Percentiles rank a stretch among this genome's conserved stretches.
These are phyloP conservation scores for Xylaria sp. DNA, from an alignment of 2,329 filamentous ascomycete species.

Conservation along the genomic window DNA sequence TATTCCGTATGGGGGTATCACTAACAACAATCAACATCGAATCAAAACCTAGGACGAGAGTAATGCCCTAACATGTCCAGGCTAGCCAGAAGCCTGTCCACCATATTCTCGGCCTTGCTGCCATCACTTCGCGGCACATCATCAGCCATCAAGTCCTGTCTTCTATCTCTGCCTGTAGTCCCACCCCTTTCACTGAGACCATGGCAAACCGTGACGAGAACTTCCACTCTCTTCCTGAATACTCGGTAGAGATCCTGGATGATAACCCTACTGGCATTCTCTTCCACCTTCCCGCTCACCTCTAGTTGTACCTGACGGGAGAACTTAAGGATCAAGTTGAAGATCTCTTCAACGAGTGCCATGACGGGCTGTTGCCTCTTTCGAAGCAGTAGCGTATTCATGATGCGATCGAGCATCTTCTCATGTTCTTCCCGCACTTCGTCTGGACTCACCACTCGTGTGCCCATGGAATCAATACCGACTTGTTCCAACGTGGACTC, in stretches of 20 bases:
- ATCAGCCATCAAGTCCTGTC: slow-evolving; percentile 29
- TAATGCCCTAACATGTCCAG: slow-evolving; percentile 70
- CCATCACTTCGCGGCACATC: slow-evolving; percentile 34
- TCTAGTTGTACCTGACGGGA: slow-evolving; percentile 47
- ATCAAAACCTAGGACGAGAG: slow-evolving; percentile 28
- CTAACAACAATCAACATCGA: slow-evolving; percentile 5
- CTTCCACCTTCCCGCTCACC: slow-evolving; percentile 33
- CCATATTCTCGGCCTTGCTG: slow-evolving; percentile 49
- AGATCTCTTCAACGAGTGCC: slow-evolving; percentile 70
- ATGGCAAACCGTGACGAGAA: slow-evolving; percentile 69
- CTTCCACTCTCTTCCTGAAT: slow-evolving; percentile 66
- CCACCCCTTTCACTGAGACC: slow-evolving; percentile 60
- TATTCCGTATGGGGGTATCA: slow-evolving; percentile 22
- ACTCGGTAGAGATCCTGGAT: slow-evolving; percentile 50
- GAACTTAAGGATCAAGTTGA: slow-evolving; percentile 66
- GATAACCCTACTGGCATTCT: slow-evolving; percentile 26
- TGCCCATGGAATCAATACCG: slow-evolving; percentile 26
- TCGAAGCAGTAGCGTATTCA: slow-evolving; percentile 66
- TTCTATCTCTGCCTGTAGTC: slow-evolving; percentile 34
- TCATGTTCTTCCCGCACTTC: slow-evolving; percentile 66
- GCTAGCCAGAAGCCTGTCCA: slow-evolving; percentile 62
- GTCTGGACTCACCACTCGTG: slow-evolving; percentile 52
- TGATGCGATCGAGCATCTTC: slow-evolving; percentile 66
- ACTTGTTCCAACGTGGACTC: slow-evolving; percentile 50
- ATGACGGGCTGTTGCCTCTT: slow-evolving; percentile 70